These are phyloP conservation scores for Fonsecaea erecta DNA, from an alignment of 2,329 filamentous ascomycete genomes.

Conservation along the genomic window DNA sequence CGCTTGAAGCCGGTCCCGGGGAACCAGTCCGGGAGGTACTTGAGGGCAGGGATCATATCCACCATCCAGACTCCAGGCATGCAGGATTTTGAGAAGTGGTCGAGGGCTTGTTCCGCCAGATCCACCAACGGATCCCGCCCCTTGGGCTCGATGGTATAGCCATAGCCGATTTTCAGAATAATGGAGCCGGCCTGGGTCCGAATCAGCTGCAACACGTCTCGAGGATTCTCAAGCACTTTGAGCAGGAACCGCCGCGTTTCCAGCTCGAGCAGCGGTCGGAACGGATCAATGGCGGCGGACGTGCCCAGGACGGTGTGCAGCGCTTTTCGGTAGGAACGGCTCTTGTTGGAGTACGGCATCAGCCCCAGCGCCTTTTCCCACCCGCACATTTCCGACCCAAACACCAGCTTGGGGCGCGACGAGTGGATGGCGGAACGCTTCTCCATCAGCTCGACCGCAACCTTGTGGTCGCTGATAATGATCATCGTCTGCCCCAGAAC, in stretches of 20 bases:
- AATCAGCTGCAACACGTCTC: constrained; percentile 49
- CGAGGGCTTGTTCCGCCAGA: constrained; percentile 48
- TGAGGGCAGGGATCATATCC: constrained; percentile 52
- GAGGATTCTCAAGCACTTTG: constrained; percentile 48
- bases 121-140: constrained; percentile 51
- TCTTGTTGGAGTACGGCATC: constrained; percentile 45
- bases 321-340: constrained; percentile 52
- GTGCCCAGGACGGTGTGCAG: constrained; percentile 54
- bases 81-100: constrained; percentile 47
- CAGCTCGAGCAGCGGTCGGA: constrained; percentile 47
- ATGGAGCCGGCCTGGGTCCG: constrained; percentile 47
- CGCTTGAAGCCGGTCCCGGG: constrained; percentile 53
- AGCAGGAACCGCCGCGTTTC: constrained; percentile 54
- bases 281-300: constrained; percentile 42
- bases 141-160: constrained; percentile 51
- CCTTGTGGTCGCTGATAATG: constrained; percentile 43
- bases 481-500: constrained; percentile 46
- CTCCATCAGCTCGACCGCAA: constrained; percentile 45
- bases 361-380: constrained; percentile 47
- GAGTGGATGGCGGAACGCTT: constrained; percentile 42
- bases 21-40: constrained; percentile 51
- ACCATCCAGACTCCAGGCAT: constrained; percentile 53
- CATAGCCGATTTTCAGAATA: constrained; percentile 54
- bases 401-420: constrained; percentile 41
- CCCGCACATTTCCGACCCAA: constrained; percentile 49